These are phyloP conservation scores for Luvunga scandens DNA, from an alignment of 345 rosid species.

Conservation along the genomic window DNA sequence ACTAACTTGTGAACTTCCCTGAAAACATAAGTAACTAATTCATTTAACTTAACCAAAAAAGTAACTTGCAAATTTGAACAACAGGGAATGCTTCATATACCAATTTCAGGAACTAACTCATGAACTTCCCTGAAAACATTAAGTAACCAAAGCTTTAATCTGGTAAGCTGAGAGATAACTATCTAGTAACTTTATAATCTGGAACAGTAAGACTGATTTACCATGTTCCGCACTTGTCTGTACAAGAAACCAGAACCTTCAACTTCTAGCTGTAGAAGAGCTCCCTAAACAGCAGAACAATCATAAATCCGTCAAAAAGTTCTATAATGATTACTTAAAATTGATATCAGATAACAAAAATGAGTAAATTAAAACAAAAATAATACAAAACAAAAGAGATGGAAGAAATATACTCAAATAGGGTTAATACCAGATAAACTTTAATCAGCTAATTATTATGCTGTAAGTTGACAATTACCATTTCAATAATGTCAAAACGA, in stretches of 20 bases:
- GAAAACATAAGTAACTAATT: neutral
- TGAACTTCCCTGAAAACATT: neutral
- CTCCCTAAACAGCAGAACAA: slow-evolving; percentile 44
- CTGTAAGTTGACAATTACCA: slow-evolving; percentile 41
- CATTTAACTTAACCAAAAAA: neutral
- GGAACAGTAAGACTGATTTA: slow-evolving; percentile 19
- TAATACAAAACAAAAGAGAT: neutral
- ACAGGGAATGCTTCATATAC: neutral
- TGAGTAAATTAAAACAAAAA: no score
- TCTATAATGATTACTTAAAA: neutral
- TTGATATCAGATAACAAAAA: no score
- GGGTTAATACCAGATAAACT: neutral
- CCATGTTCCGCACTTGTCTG: slow-evolving; percentile 94
- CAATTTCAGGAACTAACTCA: neutral
- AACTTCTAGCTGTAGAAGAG: slow-evolving; percentile 78
- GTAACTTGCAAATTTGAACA: slow-evolving; percentile 52
- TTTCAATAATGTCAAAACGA: slow-evolving; percentile 60
- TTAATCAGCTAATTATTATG: neutral
- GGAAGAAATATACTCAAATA: neutral
- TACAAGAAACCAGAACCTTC: slow-evolving; percentile 92
- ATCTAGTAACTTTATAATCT: neutral
- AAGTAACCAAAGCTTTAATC: neutral
- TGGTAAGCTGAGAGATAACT: neutral
- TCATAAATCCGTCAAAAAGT: neutral
- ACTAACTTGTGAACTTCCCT: neutral